Conservation (phyloP, 257 asterid species). For the Avicennia marina region DNA sequence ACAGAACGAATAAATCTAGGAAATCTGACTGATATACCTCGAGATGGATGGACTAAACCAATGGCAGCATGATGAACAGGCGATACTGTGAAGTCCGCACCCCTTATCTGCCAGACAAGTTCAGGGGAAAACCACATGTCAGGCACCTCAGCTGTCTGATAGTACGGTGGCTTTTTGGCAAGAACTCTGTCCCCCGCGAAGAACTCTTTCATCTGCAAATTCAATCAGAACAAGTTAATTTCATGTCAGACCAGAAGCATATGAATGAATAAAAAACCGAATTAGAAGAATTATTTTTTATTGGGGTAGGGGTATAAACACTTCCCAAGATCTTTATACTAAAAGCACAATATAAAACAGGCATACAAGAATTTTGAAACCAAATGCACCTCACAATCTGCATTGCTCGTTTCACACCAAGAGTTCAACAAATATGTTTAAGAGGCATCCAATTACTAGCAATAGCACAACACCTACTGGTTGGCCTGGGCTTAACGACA, state of each 20-base stretch:
- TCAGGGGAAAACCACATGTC: slow-evolving; percentile 82
- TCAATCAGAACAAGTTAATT: slow-evolving; percentile 11
- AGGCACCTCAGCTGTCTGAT: slow-evolving; percentile 66
- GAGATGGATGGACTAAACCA: slow-evolving; percentile 73
- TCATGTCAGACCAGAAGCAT: background rate
- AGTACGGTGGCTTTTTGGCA: slow-evolving; percentile 61
- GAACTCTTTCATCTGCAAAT: slow-evolving; percentile 73
- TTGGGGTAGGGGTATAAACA: too few species aligned
- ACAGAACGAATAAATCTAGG: slow-evolving; percentile 59
- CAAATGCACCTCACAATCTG: too few species aligned
- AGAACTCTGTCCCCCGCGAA: slow-evolving; percentile 53
- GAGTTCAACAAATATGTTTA: too few species aligned
- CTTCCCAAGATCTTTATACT: too few species aligned
- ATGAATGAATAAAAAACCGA: too few species aligned
- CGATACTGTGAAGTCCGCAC: slow-evolving; percentile 77
- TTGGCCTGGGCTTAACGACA: too few species aligned
- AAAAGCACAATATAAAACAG: too few species aligned
- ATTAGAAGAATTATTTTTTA: too few species aligned
- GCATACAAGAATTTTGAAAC: too few species aligned
- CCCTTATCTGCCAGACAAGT: slow-evolving; percentile 78
- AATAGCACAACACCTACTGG: too few species aligned
- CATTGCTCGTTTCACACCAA: too few species aligned
- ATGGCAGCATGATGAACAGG: slow-evolving; percentile 84
- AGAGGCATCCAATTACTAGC: too few species aligned
- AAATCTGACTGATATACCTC: slow-evolving; percentile 80